Evolutionary conservation across 2,329 filamentous ascomycete genomes (phyloP).

Genomic region (Alternaria alternata): DNA sequence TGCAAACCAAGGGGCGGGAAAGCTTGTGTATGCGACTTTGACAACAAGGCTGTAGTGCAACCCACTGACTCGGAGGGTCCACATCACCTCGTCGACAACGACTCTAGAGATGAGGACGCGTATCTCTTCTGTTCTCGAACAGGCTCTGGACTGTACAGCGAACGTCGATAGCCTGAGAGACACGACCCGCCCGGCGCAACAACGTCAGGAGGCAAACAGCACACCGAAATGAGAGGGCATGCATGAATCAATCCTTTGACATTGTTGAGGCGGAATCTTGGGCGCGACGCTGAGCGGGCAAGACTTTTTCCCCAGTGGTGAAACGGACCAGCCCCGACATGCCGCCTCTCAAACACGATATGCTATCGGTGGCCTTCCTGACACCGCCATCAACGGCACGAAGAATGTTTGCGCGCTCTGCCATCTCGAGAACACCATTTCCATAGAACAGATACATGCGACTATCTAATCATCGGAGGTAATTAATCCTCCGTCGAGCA

Average conservation of each 20-base stretch:
- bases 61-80: not conserved
- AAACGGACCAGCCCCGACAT: not conserved
- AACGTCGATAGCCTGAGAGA: not conserved
- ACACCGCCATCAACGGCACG: not conserved
- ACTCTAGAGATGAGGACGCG: not conserved
- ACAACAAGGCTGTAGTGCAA: not conserved
- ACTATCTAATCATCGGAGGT: not conserved
- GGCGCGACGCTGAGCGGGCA: not conserved
- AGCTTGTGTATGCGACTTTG: constrained; percentile 4
- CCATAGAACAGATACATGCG: not conserved
- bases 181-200: not conserved
- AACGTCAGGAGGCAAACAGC: not conserved
- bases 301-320: not conserved
- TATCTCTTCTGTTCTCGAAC: not conserved
- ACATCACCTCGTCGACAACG: not conserved
- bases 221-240: constrained; percentile 3
- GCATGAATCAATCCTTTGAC: not conserved
- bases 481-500: not conserved
- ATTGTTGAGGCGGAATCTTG: not conserved
- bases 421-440: not conserved
- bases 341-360: not conserved
- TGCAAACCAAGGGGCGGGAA: constrained; percentile 1
- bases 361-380: not conserved
- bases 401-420: not conserved
- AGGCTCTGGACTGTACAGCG: not conserved